A percentile compares a stretch with the other conserved stretches of the same genome.
phyloP scores from a whole-genome alignment of 768 basidiomycete species.

The Mycena indigotica region DNA sequence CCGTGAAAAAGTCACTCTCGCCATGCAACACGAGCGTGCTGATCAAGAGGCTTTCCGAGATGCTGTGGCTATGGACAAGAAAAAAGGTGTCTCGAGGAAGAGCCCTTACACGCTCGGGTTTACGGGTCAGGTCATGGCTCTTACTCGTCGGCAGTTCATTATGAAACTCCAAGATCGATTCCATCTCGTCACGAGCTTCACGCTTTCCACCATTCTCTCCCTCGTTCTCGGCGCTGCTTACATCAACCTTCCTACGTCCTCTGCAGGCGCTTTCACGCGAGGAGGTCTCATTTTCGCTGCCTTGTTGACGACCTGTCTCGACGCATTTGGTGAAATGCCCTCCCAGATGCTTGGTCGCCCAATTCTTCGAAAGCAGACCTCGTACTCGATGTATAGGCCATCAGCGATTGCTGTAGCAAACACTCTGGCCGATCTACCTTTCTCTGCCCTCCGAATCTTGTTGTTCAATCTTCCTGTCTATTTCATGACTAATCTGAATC shows the following conservation, averaged over 20 bases:
- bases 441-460: conserved; percentile 60
- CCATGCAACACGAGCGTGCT: conserved; percentile 59
- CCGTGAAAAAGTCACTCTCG: conserved; percentile 56
- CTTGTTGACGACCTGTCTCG: conserved; percentile 65
- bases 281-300: conserved; percentile 77
- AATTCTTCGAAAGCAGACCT: conserved; percentile 68
- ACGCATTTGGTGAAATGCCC: conserved; percentile 67
- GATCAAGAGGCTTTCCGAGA: conserved; percentile 79
- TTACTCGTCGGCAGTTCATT: conserved; percentile 74
- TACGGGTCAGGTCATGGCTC: conserved; percentile 67
- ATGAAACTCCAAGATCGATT: conserved; percentile 76
- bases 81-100: conserved; percentile 72
- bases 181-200: conserved; percentile 72
- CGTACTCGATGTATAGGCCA: conserved; percentile 67
- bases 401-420: conserved; percentile 67
- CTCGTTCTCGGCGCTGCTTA: conserved; percentile 75
- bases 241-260: conserved; percentile 69
- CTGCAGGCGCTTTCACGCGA: conserved; percentile 85
- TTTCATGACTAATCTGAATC: conserved; percentile 61
- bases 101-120: conserved; percentile 86
- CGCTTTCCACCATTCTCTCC: conserved; percentile 60
- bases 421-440: conserved; percentile 68
- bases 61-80: conserved; percentile 77
- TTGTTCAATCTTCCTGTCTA: conserved; percentile 69
- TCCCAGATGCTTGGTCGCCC: conserved; percentile 62